Evolutionary conservation across 352 stramenopile species (phyloP), one percentile per base, ranked within the genome.

Genomic region (Phytophthora sojae): DNA sequence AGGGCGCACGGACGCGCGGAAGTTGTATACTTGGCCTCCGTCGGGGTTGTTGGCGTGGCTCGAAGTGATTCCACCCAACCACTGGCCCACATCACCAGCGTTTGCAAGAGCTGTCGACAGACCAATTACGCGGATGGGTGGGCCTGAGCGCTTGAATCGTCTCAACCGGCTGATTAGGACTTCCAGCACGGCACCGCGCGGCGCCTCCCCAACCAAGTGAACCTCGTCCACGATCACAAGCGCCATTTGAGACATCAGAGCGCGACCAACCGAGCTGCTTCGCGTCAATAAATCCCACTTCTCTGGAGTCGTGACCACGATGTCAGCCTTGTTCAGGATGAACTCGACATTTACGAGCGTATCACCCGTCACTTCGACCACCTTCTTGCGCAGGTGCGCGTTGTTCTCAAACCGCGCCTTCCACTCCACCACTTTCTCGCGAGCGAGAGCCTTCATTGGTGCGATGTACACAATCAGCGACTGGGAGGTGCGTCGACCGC

Each of bases 271-370:
- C 21, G 83, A 75, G 78, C 89, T 98, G 39, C 90, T 93, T 64
- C 98, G 85, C 29, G 96, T 99, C 49, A 99, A 88, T 7, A 98
- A 73, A 80, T 99, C 98, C 96, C 97, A 99, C 69, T 99, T 99
- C 64, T 99, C 98, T 2, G 97, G 96, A 6, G 98, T 99, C 44
- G 98, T 99, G 25, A 99, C 92, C 15, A 99, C 88, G 35, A 99
- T 95, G 66, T 98, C 94, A 1, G 96, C 91, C n/a, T 91, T 90
- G 42, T 93, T 92, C 17, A 99, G 73, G 12, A 97, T 74, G 49
- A 85, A 85, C 51, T 96, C 83, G 17, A 91, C 75, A 64, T 99
- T 98, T 50, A 99, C 96, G 37, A 97, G 92, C 6, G 96, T 98
- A 71, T 99, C 97, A 11, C 97, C 97, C 9, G 97, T 99, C 17